Evolutionary conservation across 2,329 filamentous ascomycete genomes (phyloP), one percentile per base, ranked within the genome.

Genomic region (Coleophoma cylindrospora): DNA sequence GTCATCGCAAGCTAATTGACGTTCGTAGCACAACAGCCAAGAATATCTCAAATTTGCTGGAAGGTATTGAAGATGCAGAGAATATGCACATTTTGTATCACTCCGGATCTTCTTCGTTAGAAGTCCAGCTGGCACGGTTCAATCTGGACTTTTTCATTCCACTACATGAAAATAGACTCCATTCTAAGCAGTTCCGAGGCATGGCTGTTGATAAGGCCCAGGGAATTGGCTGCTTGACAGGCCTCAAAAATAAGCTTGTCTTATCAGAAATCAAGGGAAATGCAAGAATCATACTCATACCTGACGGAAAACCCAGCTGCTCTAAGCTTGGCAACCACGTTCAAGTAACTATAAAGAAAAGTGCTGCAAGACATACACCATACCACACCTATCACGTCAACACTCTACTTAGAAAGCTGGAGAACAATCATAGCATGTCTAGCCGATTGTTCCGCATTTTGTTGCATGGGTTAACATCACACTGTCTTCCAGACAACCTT

Each of bases 391-490:
- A 79, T 54, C 56, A 61, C 0, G 59, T 86, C 0, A 76, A 86
- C 51, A 43, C 54, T 0, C 62, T 63, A 1, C 70, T 86, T 0
- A 73, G 79, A 0, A 66, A 74, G 3, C 57, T 87, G 0, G 52
- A 69, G 0, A 76, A 78, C 15, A 77, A 74, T 53, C 75, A 74
- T 0, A 75, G 66, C 12, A 43, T 82, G 0, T 68, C 73, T 11
- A 79, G 76, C 60, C 79, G 75, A 47, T 64, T 86, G 0, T 70
- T 73, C 15, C 64, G 80, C 0, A 66, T 67, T 9, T 75, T 76
- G 27, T 61, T 84, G 0, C 79, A 84, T 53, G 78, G 74, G 0
- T 50, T 81, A 0, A 84, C 80, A 2, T 77, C 79, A 0, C 70
- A 72, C 45, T 77, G 69, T 22, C 61, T 80, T 0, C 72, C 74